These are phyloP conservation scores for Pseudocercospora crystallina DNA, from an alignment of 2,329 filamentous ascomycete genomes.

Conservation along the genomic window DNA sequence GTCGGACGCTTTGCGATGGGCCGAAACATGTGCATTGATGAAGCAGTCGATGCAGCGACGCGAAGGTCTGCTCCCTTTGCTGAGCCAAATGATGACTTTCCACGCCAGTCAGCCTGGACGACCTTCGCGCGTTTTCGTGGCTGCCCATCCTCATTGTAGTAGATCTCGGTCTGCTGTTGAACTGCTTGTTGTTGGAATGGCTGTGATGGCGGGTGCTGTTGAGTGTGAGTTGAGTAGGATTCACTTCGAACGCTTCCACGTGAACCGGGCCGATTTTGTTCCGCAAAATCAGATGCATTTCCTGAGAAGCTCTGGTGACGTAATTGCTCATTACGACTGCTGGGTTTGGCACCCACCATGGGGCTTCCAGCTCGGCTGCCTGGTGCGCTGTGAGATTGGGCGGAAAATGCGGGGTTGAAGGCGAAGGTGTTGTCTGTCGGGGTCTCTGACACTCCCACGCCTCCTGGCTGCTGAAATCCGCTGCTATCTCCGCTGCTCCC, in stretches of 20 bases:
- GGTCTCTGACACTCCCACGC: slow-evolving; percentile 34
- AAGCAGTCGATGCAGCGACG: slow-evolving; percentile 86
- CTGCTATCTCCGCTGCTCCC: slow-evolving; percentile 20
- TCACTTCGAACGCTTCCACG: slow-evolving; percentile 37
- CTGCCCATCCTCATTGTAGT: slow-evolving; percentile 52
- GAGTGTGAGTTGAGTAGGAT: slow-evolving; percentile 25
- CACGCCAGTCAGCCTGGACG: slow-evolving; percentile 70
- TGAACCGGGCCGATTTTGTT: slow-evolving; percentile 35
- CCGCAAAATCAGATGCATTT: slow-evolving; percentile 26
- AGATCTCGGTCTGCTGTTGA: slow-evolving; percentile 26
- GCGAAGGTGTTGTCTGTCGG: slow-evolving; percentile 30
- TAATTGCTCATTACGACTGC: slow-evolving; percentile 29
- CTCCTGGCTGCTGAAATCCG: slow-evolving; percentile 23
- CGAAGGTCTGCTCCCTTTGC: slow-evolving; percentile 66
- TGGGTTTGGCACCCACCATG: slow-evolving; percentile 43
- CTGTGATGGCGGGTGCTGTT: slow-evolving; percentile 26
- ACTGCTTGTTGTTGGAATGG: slow-evolving; percentile 17
- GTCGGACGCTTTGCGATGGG: slow-evolving; percentile 60
- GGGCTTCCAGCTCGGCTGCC: slow-evolving; percentile 47
- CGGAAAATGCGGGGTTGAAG: slow-evolving; percentile 36
- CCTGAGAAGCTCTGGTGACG: slow-evolving; percentile 37
- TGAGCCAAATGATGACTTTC: slow-evolving; percentile 67
- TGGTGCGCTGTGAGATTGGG: slow-evolving; percentile 35
- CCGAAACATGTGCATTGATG: slow-evolving; percentile 80
- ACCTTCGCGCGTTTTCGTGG: slow-evolving; percentile 78